Evolutionary conservation across 768 basidiomycete species (phyloP), one percentile per base, ranked within the genome.

Genomic region (Naematelia aurantialba): DNA sequence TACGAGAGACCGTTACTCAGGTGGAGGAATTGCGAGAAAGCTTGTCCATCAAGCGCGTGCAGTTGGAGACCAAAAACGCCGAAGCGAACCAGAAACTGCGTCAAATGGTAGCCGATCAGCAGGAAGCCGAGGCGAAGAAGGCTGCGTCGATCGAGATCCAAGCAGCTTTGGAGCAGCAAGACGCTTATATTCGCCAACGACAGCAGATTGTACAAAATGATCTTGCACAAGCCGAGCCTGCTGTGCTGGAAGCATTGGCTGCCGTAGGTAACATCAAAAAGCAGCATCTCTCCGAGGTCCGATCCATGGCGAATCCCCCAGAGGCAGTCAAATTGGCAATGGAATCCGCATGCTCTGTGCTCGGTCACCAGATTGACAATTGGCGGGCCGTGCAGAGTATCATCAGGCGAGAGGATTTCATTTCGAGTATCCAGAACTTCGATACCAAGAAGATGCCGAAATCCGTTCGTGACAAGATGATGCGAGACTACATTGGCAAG

Each of bases 81-180:
- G 90, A 98, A 78, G 96, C 96, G 11, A 97, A 99, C 76, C 90
- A 91, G 72, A 99, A 99, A 79, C 83, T 99, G 42, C 87, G 89
- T 76, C 89, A 91, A 58, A 98, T 99, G 94, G 92, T 99, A 13
- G 83, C 89, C 5, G 94, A 98, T 77, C 94, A 99, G 78, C 94
- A 97, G 73, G 94, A 98, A 73, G 96, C 96, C 1, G 96, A 99
- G 72, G 90, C 93, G 75, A 96, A 98, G 84, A 97, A 97, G 74
- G 83, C 89, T 1, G 92, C 91, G 0, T 99, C 96, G 5, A 91
- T 97, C 66, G 85, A 93, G 76, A 93, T 98, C 47, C 92, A 97
- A 73, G 89, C 90, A 1, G 91, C 90, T 22, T 82, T 98, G 50
- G 89, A 88, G 14, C 86, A 91, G 75, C 93, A 97, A 76, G 91